Evolutionary conservation across 1,284 basidiomycete genomes (phyloP), one percentile per base, ranked within the genome.

Genomic region (Cutaneotrichosporon dermatis): DNA sequence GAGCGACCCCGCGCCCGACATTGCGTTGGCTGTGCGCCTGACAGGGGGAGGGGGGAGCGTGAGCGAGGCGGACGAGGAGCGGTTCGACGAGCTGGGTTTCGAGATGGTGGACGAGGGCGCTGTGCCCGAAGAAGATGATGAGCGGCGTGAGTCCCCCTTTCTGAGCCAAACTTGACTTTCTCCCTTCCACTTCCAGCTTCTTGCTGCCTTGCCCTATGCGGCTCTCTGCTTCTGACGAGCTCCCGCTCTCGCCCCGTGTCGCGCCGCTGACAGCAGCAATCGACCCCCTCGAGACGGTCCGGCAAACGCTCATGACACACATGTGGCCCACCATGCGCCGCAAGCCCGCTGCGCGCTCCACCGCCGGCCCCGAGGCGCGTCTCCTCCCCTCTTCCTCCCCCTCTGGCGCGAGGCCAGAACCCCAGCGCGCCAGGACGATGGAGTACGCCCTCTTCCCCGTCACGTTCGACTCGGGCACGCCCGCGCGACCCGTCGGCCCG

Each of bases 291-390:
- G 73, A 76, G 13, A 62, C 54, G 1, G 60, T 75, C 3, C 64
- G 73, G 9, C 72, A 75, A 54, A 75, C 73, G 25, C 65, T 76
- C n/a, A 67, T 69, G 65, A 75, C 75, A n/a, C 75, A 76, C 56
- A 63, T 75, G 58, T 76, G 75, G 75, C 72, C 73, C 2, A 65
- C 64, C 12, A 74, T 76, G 73, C 34, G 46, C 8, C 68, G 73
- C 8, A 62, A 60, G 44, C 43, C 53, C 1, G 42, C 54, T 0
- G 46, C 41, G 1, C 54, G 58, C 33, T 42, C 49, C 16, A 40
- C 51, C 3, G 58, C 62, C 1, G 53, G 58, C 3, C 62, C 62
- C 5, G 60, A 62, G 11, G 15, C 51, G 35, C 15, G 36, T 2
- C 45, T 25, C 25, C 25, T 25, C 25, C 25, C 25, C 25, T 25